Evolutionary conservation across 371 early-diverging fungal genomes (phyloP), one percentile per base, ranked within the genome.

Genomic region (Apophysomyces variabilis): DNA sequence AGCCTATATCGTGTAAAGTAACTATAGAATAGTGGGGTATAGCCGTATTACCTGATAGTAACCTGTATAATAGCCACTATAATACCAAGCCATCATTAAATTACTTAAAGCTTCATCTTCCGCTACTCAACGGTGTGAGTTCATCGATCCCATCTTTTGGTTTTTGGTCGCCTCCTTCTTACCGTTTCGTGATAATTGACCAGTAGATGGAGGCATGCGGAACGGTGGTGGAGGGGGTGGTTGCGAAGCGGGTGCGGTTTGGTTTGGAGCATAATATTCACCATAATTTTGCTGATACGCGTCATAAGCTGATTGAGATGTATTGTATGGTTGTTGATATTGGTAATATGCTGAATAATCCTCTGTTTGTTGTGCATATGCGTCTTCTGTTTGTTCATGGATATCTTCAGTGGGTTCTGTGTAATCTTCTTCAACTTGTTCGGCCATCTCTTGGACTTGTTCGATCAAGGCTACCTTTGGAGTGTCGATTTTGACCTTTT

Each of bases 71-170:
- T 90, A 90, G 3, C 92, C 92, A 5, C 89, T 82, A 66, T 83
- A 89, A 68, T 90, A 92, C 91, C 91, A 92, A 11, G 92, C 81
- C 88, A 86, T 89, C 67, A 87, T 83, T 67, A 89, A 69, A 66
- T 50, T 50, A 50, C 54, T 50, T 21, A 50, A 9, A 9, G 54
- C 54, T 18, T 50, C 18, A 21, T 50, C 54, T 50, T 50, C 54
- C 9, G 21, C 21, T 18, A 50, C 13, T 11, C 41, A 26, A 21
- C 1, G 21, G 3, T 50, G 18, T 47, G 21, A 18, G 18, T 50
- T 16, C n/a, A 26, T 21, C 11, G n/a, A 3, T 21, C 32, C 11
- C 8, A 18, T 45, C 13, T 18, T 7, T 45, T 45, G 1, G 32
- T 26, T 26, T 26, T 26, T 3, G 46, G 13, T 1, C n/a, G 16